Evolutionary conservation across 2,329 filamentous ascomycete species (phyloP), one percentile per base, ranked within the genome.

Genomic region (Geosmithia morbida): DNA sequence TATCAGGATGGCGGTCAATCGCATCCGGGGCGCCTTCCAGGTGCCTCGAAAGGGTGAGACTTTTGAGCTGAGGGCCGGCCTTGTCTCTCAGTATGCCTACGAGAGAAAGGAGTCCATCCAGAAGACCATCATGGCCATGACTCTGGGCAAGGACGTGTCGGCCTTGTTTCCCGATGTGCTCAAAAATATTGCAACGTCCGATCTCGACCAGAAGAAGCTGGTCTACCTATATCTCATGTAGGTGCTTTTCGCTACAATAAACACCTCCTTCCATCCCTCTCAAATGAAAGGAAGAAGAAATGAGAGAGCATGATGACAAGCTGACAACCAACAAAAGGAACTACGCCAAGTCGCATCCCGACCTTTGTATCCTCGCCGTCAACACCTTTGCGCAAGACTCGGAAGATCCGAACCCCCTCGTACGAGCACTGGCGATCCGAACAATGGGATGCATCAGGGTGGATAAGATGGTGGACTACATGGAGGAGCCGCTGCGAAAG

Each of bases 61-160:
- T 16, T 97, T 95, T 64, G 92, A 98, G 74, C 71, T 98, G 67
- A 84, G 92, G 64, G 87, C 90, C 53, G 92, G 92, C 40, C 73
- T 98, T 64, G 92, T 94, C 53, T 98, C 92, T 53, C 92, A 98
- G 71, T 98, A 97, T 83, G 92, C 92, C 51, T 96, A 94, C 69
- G 92, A 98, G 77, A 83, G 88, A 60, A 98, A 98, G 68, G 92
- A 98, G 72, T 86, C 92, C 20, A 98, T 98, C 57, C 92, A 98
- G 64, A 97, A 95, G 75, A 98, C 92, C 54, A 98, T 98, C 70
- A 97, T 97, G 89, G 89, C 92, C 62, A 98, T 98, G 92, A 98
- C 92, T 1, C 66, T 98, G 57, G 92, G 92, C 65, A 98, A 98
- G 67, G 92, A 98, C 68, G 92, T 98, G 50, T 98, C 92, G 47